Conservation (phyloP, 768 basidiomycete species). For the Solioccasus polychromus region DNA sequence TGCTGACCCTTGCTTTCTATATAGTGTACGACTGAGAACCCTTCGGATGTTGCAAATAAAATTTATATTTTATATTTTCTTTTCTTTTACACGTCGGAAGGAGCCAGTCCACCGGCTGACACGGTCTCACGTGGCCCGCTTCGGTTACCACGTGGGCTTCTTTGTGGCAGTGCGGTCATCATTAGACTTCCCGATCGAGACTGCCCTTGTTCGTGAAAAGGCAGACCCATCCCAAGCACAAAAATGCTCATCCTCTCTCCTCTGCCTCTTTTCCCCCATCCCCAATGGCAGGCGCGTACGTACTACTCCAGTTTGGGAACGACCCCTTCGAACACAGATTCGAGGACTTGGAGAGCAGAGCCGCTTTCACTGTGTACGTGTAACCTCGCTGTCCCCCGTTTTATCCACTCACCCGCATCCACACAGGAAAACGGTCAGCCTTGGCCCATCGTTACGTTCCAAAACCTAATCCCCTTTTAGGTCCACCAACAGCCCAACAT, state of each 20-base stretch:
- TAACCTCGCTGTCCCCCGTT: conserved; percentile 1
- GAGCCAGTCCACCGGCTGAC: conserved; percentile 13
- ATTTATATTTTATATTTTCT: no score
- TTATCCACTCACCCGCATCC: conserved; percentile 3
- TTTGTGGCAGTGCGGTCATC: conserved; percentile 30
- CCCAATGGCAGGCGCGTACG: conserved; percentile 39
- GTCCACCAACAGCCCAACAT: conserved; percentile 57
- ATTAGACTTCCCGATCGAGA: conserved; percentile 38
- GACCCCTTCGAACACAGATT: conserved; percentile 60
- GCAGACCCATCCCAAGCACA: conserved; percentile 11
- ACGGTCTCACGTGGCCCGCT: conserved; percentile 36
- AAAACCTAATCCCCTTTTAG: conserved; percentile 28
- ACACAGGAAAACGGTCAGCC: conserved; percentile 25
- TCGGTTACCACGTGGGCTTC: conserved; percentile 31
- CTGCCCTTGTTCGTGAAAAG: conserved; percentile 40
- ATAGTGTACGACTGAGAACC: conserved; percentile 41
- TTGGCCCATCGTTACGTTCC: neutral
- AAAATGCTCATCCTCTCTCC: conserved; percentile 13
- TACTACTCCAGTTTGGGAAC: conserved; percentile 63
- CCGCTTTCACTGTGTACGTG: conserved; percentile 68
- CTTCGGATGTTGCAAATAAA: neutral
- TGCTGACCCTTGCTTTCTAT: conserved; percentile 18
- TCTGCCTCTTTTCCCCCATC: conserved; percentile 20
- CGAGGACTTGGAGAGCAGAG: conserved; percentile 59
- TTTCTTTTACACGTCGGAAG: neutral